Conservation (phyloP, 371 early-diverging fungal genomes). For the Haplosporangium sp. region DNA sequence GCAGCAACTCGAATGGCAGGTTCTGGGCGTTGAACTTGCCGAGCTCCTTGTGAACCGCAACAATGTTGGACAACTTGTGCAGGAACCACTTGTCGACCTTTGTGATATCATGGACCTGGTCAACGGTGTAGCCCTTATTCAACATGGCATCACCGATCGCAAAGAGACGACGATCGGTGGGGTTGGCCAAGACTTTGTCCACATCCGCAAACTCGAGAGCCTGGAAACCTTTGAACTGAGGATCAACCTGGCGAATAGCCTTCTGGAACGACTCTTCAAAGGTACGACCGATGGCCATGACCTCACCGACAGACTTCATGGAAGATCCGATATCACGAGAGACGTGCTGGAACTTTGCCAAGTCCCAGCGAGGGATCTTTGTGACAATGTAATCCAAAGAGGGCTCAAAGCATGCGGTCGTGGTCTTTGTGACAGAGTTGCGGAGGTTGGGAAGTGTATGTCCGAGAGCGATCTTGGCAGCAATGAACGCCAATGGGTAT, state of each 20-base stretch:
- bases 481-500: constrained; percentile 95
- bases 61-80: constrained; percentile 89
- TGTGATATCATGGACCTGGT: constrained; percentile 87
- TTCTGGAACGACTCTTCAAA: constrained; percentile 96
- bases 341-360: constrained; percentile 92
- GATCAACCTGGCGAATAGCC: constrained; percentile 84
- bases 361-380: constrained; percentile 97
- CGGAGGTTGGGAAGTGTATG: constrained; percentile 84
- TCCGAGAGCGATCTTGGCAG: constrained; percentile 93
- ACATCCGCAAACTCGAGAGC: constrained; percentile 68
- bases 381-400: constrained; percentile 93
- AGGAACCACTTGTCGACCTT: constrained; percentile 97
- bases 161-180: constrained; percentile 92
- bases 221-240: constrained; percentile 76
- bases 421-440: constrained; percentile 91
- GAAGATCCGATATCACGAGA: constrained; percentile 81
- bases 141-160: constrained; percentile 91
- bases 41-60: constrained; percentile 70
- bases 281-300: constrained; percentile 96
- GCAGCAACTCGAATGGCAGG: constrained; percentile 66
- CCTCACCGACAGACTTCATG: constrained; percentile 97
- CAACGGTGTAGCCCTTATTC: constrained; percentile 83
- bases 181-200: constrained; percentile 77
- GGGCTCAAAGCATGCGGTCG: constrained; percentile 96
- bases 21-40: constrained; percentile 57